These are phyloP conservation scores for Candida silvatica DNA, from an alignment of 805 yeast species.

Conservation along the genomic window DNA sequence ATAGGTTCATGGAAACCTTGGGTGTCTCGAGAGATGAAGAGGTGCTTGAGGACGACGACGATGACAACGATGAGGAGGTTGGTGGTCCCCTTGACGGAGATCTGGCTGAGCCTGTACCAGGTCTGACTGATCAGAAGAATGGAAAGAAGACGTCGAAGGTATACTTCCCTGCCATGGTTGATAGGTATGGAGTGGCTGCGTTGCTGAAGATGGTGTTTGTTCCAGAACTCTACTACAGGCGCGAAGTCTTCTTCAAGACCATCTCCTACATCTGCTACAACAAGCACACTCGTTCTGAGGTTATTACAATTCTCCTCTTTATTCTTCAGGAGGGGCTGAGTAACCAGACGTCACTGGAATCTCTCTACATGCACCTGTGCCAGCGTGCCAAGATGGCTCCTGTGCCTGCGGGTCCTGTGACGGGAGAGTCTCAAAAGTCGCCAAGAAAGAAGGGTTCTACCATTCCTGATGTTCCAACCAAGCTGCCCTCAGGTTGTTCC, in stretches of 20 bases:
- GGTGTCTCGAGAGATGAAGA: constrained; percentile 13
- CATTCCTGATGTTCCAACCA: constrained; percentile 8
- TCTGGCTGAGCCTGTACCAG: background rate
- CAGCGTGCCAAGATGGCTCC: constrained; percentile 31
- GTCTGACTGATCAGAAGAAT: background rate
- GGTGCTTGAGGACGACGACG: constrained; percentile 14
- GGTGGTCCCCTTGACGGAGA: constrained; percentile 4
- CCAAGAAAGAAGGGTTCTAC: background rate
- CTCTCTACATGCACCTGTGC: constrained; percentile 49
- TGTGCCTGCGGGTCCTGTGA: background rate
- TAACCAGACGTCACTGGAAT: constrained; percentile 53
- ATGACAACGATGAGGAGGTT: constrained; percentile 2
- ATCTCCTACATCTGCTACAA: constrained; percentile 62
- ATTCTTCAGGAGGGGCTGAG: constrained; percentile 69
- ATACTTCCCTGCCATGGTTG: constrained; percentile 60
- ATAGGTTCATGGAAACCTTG: constrained; percentile 11
- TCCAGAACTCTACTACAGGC: constrained; percentile 55
- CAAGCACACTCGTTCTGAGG: constrained; percentile 71
- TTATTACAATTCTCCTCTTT: constrained; percentile 57
- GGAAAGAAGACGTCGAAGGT: constrained; percentile 27
- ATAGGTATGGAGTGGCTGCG: constrained; percentile 67
- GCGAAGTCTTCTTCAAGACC: constrained; percentile 58
- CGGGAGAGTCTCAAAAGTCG: background rate
- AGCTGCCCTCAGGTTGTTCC: constrained; percentile 52
- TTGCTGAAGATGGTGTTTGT: constrained; percentile 62